A percentile compares a stretch with the other conserved stretches of the same genome.
phyloP scores from a whole-genome alignment of 2,329 filamentous ascomycete species.

The Waltergamsia citrina region DNA sequence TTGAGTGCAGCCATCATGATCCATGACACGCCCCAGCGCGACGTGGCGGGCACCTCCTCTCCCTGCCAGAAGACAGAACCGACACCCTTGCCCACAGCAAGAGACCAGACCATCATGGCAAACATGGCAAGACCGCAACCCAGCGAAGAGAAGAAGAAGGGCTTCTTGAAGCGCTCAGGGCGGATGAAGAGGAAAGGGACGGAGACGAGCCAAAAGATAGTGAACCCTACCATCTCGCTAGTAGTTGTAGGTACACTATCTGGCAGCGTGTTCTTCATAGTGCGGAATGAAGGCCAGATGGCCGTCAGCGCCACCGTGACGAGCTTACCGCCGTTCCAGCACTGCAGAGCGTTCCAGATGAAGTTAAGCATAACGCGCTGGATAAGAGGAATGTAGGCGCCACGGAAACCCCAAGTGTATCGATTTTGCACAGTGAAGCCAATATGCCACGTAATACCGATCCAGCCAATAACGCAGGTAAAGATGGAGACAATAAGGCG shows the following conservation, averaged over 20 bases:
- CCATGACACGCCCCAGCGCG: constrained; percentile 12
- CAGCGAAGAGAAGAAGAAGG: constrained; percentile 30
- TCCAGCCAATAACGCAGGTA: constrained; percentile 33
- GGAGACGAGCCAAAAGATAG: constrained; percentile 40
- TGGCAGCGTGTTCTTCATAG: constrained; percentile 34
- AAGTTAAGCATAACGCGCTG: constrained; percentile 39
- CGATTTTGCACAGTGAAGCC: constrained; percentile 40
- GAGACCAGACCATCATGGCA: constrained; percentile 36
- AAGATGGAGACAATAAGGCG: constrained; percentile 30
- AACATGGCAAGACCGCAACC: constrained; percentile 36
- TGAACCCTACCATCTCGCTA: constrained; percentile 36
- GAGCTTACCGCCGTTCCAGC: constrained; percentile 24
- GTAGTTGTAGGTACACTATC: constrained; percentile 24
- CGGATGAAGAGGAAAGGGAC: constrained; percentile 36
- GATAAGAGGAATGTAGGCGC: constrained; percentile 34
- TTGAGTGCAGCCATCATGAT: constrained; percentile 16
- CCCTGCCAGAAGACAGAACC: constrained; percentile 29
- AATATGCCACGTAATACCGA: constrained; percentile 38
- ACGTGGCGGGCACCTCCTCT: constrained; percentile 8
- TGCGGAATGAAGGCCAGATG: constrained; percentile 23
- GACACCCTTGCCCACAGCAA: constrained; percentile 30
- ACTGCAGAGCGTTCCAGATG: constrained; percentile 38
- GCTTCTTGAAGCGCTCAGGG: constrained; percentile 37
- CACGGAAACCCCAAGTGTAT: constrained; percentile 36
- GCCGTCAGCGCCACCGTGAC: constrained; percentile 8